These are phyloP conservation scores for Chaetomiaceae sp. DNA, from an alignment of 2,329 filamentous ascomycete species.

Conservation along the genomic window DNA sequence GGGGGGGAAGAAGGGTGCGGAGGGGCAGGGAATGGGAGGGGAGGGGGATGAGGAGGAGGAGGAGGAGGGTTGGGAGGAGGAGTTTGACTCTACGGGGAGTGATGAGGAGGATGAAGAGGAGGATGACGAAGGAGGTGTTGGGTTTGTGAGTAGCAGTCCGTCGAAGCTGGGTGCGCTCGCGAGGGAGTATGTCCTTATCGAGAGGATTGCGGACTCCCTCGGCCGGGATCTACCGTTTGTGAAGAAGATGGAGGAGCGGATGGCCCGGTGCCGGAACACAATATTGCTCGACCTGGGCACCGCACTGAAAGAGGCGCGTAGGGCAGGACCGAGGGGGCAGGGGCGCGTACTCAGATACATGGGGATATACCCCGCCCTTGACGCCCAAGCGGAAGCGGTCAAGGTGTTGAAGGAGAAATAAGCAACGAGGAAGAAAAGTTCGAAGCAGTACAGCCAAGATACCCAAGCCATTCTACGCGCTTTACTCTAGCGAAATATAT, in stretches of 20 bases:
- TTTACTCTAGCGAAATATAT: constrained; percentile 16
- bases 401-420: constrained; percentile 40
- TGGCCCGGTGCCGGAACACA: constrained; percentile 49
- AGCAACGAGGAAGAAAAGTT: too few species aligned
- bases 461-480: constrained; percentile 25
- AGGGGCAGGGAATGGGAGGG: constrained; percentile 17
- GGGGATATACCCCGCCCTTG: constrained; percentile 46
- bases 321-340: constrained; percentile 38
- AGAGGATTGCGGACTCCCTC: constrained; percentile 38
- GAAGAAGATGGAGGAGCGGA: constrained; percentile 45
- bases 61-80: constrained; percentile 27
- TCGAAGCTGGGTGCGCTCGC: constrained; percentile 41
- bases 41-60: constrained; percentile 27
- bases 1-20: constrained; percentile 24
- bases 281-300: constrained; percentile 50
- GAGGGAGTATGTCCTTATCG: constrained; percentile 39
- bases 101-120: constrained; percentile 30
- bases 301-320: constrained; percentile 39
- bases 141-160: constrained; percentile 41
- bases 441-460: constrained; percentile 11
- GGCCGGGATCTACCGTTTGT: constrained; percentile 45
- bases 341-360: constrained; percentile 46
- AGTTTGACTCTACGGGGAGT: constrained; percentile 26
- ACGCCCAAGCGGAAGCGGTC: constrained; percentile 47
- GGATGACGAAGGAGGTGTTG: constrained; percentile 28